A percentile compares a stretch with the other conserved stretches of the same genome.
These are phyloP conservation scores for Lactifluus echinatus DNA, from an alignment of 768 basidiomycete genomes.

Conservation along the genomic window DNA sequence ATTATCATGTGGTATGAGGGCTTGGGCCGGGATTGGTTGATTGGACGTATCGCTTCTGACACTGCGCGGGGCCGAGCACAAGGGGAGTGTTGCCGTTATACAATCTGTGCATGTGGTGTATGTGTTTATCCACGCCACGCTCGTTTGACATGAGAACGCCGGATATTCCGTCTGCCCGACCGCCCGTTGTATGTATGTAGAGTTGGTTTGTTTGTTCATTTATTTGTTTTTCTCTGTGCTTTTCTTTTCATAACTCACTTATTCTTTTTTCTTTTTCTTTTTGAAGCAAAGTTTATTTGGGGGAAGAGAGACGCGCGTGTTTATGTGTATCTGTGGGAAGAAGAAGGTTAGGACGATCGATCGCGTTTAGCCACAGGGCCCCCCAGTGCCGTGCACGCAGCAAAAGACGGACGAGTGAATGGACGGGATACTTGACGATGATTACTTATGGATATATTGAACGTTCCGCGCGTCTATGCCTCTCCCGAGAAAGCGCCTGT, in stretches of 20 bases:
- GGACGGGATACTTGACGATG: too few species aligned
- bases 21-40: not conserved
- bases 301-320: not conserved
- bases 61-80: not conserved
- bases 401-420: not conserved
- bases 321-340: too few species aligned
- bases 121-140: not conserved
- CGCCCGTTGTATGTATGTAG: not conserved
- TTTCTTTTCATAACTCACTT: not conserved
- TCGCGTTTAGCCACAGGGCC: constrained; percentile 2
- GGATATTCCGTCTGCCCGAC: not conserved
- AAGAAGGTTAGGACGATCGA: constrained; percentile 1
- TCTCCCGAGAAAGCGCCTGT: not conserved
- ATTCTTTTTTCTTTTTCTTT: not conserved
- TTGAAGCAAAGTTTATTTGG: not conserved
- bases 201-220: not conserved
- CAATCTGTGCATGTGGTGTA: not conserved
- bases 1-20: not conserved
- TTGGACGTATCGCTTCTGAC: not conserved
- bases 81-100: not conserved
- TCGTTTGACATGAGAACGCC: not conserved
- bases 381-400: not conserved
- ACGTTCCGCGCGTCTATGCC: not conserved
- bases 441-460: constrained; percentile 12
- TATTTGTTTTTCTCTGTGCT: not conserved